Conservation (phyloP, 148 eudicot genomes). For the Heliamphora exappendiculata region DNA sequence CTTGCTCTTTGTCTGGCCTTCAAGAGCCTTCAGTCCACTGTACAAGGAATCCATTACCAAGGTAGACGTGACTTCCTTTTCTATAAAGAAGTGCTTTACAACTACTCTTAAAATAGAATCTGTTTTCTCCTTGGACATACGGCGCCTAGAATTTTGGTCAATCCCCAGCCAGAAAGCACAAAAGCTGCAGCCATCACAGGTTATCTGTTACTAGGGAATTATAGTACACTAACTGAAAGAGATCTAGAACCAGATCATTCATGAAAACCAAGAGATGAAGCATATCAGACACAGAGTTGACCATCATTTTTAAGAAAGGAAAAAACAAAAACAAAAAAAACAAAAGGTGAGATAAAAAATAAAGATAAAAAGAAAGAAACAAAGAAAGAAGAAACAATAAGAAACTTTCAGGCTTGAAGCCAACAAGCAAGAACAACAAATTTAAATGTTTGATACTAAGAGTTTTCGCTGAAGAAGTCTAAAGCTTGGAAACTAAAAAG, state of each 20-base stretch:
- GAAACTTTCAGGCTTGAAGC: background rate
- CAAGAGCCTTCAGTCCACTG: constrained; percentile 90
- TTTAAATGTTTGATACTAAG: background rate
- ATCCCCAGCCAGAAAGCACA: constrained; percentile 76
- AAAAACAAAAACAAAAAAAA: too few species aligned
- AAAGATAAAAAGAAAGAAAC: too few species aligned
- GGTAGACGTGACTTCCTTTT: constrained; percentile 91
- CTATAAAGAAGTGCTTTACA: constrained; percentile 75
- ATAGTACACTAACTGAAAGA: background rate
- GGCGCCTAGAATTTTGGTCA: constrained; percentile 65
- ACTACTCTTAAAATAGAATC: constrained; percentile 59
- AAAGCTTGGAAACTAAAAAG: background rate
- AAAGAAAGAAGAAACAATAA: background rate
- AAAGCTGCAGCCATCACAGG: constrained; percentile 50
- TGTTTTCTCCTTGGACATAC: constrained; percentile 72
- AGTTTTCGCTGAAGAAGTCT: background rate
- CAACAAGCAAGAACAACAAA: background rate
- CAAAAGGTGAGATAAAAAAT: background rate
- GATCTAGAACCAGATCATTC: background rate
- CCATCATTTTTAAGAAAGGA: too few species aligned
- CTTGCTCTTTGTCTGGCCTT: constrained; percentile 65
- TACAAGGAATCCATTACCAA: constrained; percentile 91
- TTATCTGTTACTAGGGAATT: background rate
- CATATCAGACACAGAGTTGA: background rate
- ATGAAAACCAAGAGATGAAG: constrained; percentile 1